These are phyloP conservation scores for Drosera capensis DNA, from an alignment of 148 eudicot species.

Conservation along the genomic window DNA sequence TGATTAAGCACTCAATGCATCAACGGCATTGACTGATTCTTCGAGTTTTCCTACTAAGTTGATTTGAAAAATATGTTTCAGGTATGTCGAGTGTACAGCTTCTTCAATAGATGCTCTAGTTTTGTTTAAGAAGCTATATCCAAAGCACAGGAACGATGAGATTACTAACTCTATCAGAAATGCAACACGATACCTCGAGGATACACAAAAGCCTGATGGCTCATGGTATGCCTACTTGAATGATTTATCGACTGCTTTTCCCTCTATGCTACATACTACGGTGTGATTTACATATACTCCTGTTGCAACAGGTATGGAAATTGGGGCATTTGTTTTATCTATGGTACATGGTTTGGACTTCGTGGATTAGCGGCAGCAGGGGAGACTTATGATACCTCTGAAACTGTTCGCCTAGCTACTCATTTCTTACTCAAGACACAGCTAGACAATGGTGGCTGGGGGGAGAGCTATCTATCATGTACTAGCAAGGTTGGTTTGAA, in stretches of 20 bases:
- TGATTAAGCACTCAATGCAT: too few species aligned
- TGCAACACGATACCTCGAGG: background rate
- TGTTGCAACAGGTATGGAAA: constrained; percentile 24
- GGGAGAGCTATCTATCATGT: background rate
- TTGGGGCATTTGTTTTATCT: constrained; percentile 49
- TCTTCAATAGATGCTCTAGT: background rate
- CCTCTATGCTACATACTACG: too few species aligned
- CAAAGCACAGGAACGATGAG: background rate
- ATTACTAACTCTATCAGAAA: background rate
- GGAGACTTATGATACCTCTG: constrained; percentile 6
- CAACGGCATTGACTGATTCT: too few species aligned
- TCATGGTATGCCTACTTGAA: background rate
- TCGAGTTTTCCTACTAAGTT: background rate
- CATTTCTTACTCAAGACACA: constrained; percentile 14
- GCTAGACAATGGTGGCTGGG: background rate
- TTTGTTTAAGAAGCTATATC: background rate
- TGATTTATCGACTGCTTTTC: background rate
- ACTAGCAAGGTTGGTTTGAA: background rate
- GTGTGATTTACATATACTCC: too few species aligned
- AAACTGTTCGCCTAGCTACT: background rate
- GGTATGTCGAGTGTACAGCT: background rate
- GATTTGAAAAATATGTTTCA: background rate
- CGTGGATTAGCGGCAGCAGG: background rate
- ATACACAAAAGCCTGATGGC: background rate
- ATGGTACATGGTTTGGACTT: constrained; percentile 38